Base-by-base conservation (phyloP, 2,329 filamentous ascomycete genomes). In the Aspergillus sp. region DNA sequence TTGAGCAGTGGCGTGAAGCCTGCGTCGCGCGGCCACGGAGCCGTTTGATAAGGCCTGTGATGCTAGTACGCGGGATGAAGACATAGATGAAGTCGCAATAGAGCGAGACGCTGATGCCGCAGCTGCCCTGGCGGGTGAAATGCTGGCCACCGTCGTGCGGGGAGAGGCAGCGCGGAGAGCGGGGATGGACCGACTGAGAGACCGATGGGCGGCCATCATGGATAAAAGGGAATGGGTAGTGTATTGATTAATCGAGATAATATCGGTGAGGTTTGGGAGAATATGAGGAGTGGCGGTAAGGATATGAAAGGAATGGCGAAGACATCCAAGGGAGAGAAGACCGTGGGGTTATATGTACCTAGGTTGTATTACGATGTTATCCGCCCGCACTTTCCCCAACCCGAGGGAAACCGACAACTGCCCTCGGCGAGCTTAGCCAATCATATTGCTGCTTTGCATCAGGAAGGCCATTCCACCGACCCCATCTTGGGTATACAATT, bases 1-100 rank as follows among this genome's bases (percentile, higher is more conserved):
- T 56, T 77, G 74, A 8, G 80, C 78, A 6, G 84, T 86, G 52
- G 81, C 81, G 70, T 87, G 83, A 41, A 87, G 64, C 41, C 67
- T 61, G 27, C 72, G 69, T 15, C 63, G 61, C 17, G 70, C 66
- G 33, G 68, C 64, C 39, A 68, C 58, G 21, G 70, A 62, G 6
- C 61, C 55, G 14, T 56, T 40, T 25, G 66, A 64, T 6, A 67
- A 57, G 7, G 66, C 41, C 46, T 55, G 53, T 44, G 64, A 60
- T 25, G 57, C 44, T 52, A 64, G 33, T 21, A 61, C 55, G 11
- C 68, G 62, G 12, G 68, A 63, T 7, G 68, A 63, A 23, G 66
- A 44, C 35, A 62, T 63, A 23, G 63, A 62, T 31, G 60, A 58
- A 27, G 62, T 62, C 17, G 64, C 57, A 31, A 72, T 63, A 57